Evolutionary conservation across 2,329 filamentous ascomycete genomes (phyloP).

Genomic region (Dryadomyces sulphureus): DNA sequence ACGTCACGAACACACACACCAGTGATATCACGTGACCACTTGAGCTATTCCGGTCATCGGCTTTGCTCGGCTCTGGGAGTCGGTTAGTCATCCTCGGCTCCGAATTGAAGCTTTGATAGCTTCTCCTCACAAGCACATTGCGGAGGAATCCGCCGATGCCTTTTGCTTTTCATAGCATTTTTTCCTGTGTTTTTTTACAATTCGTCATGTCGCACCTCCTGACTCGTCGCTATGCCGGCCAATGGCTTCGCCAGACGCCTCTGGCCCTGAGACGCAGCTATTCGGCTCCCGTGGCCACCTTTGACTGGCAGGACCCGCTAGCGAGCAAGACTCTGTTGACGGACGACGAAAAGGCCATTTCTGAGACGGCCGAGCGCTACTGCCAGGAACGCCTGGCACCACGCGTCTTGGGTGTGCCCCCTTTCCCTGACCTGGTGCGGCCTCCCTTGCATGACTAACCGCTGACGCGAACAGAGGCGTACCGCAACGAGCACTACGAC

Average conservation of each 20-base stretch:
- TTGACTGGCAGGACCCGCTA: slow-evolving; percentile 90
- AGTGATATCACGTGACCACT: neutral
- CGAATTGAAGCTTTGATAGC: neutral
- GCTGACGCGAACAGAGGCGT: slow-evolving; percentile 17
- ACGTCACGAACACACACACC: neutral
- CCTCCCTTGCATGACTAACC: neutral
- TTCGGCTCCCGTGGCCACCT: slow-evolving; percentile 21
- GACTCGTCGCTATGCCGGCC: slow-evolving; percentile 6
- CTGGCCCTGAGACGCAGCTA: slow-evolving; percentile 6
- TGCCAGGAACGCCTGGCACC: slow-evolving; percentile 83
- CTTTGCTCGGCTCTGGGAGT: neutral
- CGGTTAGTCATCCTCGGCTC: slow-evolving; percentile 1
- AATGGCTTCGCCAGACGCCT: slow-evolving; percentile 7
- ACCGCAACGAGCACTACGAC: slow-evolving; percentile 72
- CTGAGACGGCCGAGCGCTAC: slow-evolving; percentile 82
- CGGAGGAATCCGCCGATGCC: neutral
- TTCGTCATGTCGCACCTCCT: slow-evolving; percentile 10
- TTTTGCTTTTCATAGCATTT: neutral
- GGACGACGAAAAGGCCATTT: slow-evolving; percentile 80
- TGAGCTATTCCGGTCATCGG: slow-evolving; percentile 1
- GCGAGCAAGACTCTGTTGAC: slow-evolving; percentile 61
- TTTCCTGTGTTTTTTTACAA: neutral
- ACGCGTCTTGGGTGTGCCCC: slow-evolving; percentile 59
- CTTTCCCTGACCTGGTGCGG: slow-evolving; percentile 1
- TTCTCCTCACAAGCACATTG: neutral